Evolutionary conservation across 495 filamentous ascomycete species (phyloP), one percentile per base, ranked within the genome.

Genomic region (Niebla homalea): DNA sequence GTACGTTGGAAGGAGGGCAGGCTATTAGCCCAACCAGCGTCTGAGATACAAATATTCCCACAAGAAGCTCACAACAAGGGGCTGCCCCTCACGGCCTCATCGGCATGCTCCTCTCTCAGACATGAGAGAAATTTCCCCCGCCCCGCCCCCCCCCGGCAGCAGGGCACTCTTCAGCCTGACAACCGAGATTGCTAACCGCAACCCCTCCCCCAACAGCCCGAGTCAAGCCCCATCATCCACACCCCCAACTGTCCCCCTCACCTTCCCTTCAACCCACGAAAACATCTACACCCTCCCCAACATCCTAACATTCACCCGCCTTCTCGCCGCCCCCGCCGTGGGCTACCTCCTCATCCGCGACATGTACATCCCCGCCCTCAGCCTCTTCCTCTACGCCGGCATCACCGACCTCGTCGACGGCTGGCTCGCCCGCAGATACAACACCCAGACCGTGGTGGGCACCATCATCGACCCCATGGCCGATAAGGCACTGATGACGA

Each of bases 231-330:
- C 20, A 29, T 20, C 10, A 23, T 11, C 29, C 12, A 51, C 42
- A 62, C 49, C 59, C 57, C 43, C 66, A 62, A 61, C 66, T 60
- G 56, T 72, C 48, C 62, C 83, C 16, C 74, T 78, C 11, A 62
- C 69, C 32, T 66, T 83, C 19, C 64, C 73, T 2, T 73, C 71
- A 26, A 60, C 62, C 4, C 89, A 81, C 59, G 92, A 98, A 66
- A 92, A 98, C 58, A 94, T 98, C 62, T 95, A 94, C 71, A 98
- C 84, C 39, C 57, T 98, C 42, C 92, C 92, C 23, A 98, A 98
- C 64, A 68, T 89, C 52, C 78, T 98, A 52, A 98, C 92, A 25
- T 81, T 92, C 61, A 83, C 87, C 5, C 84, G 92, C 12, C 75
- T 98, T 35, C 52, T 93, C 42, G 81, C 86, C 2, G 85, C 90